Base-by-base conservation (phyloP, 2,329 filamentous ascomycete species). In the Domatiomyces globalis region DNA sequence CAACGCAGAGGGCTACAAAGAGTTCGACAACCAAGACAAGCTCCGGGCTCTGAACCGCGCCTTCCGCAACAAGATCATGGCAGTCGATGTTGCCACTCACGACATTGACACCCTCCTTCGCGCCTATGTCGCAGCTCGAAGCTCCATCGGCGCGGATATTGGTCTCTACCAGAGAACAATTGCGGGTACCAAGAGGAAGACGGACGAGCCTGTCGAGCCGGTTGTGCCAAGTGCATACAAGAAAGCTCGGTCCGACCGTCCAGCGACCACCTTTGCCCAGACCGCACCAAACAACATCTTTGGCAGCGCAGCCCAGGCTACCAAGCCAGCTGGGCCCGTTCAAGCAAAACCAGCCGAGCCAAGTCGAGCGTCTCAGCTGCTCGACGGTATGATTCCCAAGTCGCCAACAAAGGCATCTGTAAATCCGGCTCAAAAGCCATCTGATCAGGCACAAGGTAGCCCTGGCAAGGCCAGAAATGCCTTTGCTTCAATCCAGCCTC, bases 111-210 rank as follows among this genome's bases (percentile, higher is more conserved):
- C 58, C 15, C 36, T 67, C 33, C 58, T 71, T 25, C 55, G 65
- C 4, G 65, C 65, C 49, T 71, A 71, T 53, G 56, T 67, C 48
- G 63, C 63, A 45, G 60, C 66, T 49, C 67, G 69, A 45, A 63
- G 66, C 17, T 62, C 63, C 1, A 62, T 71, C 46, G 67, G 66
- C 27, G 59, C 60, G 15, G 66, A 67, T 4, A 51, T 68, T 47
- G 64, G 60, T 4, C 50, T 54, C 19, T 56, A 56, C 42, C 42
- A 53, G 42, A 51, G 57, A n/a, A 52, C 49, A 22, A 45, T 53
- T 36, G 57, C 59, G 9, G 57, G 57, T 8, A 49, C 51, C 17
- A 64, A 67, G 54, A 63, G 64, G 44, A 66, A 66, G 56, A 50
- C 56, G 42, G 61, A 59, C 22, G 54, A 57, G 15, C 50, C 56